These are phyloP conservation scores for Cucurbita ficifolia DNA, from an alignment of 306 rosid genomes.

Conservation along the genomic window DNA sequence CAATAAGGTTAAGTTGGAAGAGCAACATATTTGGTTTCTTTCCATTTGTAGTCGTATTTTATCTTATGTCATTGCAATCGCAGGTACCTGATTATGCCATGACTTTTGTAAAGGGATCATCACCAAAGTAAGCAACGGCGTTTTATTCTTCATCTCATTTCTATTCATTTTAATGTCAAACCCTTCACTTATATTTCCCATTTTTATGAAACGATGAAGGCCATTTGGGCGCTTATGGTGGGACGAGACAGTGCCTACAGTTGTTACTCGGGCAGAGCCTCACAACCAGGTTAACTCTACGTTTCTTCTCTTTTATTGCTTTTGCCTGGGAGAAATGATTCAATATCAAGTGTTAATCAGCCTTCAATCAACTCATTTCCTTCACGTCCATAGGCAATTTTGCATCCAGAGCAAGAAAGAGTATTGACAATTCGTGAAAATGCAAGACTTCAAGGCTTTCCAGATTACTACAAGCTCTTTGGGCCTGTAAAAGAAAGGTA, in stretches of 20 bases:
- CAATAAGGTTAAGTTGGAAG: too few species aligned
- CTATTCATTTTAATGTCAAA: background rate
- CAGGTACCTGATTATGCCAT: slow-evolving; percentile 82
- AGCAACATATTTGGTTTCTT: background rate
- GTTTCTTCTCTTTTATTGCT: background rate
- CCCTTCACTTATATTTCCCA: background rate
- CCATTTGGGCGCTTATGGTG: slow-evolving; percentile 42
- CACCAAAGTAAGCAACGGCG: slow-evolving; percentile 38
- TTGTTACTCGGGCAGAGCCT: slow-evolving; percentile 40
- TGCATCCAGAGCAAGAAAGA: slow-evolving; percentile 51
- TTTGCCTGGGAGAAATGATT: too few species aligned
- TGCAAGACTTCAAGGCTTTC: slow-evolving; percentile 68
- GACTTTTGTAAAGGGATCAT: slow-evolving; percentile 45
- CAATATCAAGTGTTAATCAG: background rate
- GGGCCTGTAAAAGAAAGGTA: slow-evolving; percentile 64
- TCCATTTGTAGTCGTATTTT: background rate
- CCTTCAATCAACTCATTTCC: background rate
- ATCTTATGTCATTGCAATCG: background rate
- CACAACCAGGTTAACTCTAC: slow-evolving; percentile 29
- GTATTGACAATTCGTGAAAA: slow-evolving; percentile 53
- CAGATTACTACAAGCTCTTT: slow-evolving; percentile 46
- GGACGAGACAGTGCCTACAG: slow-evolving; percentile 37
- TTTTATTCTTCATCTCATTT: too few species aligned
- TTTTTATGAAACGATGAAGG: slow-evolving; percentile 1
- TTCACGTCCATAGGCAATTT: slow-evolving; percentile 9